Base-by-base conservation (phyloP, 805 yeast genomes). In the Grigorovia yakushimaensis region DNA sequence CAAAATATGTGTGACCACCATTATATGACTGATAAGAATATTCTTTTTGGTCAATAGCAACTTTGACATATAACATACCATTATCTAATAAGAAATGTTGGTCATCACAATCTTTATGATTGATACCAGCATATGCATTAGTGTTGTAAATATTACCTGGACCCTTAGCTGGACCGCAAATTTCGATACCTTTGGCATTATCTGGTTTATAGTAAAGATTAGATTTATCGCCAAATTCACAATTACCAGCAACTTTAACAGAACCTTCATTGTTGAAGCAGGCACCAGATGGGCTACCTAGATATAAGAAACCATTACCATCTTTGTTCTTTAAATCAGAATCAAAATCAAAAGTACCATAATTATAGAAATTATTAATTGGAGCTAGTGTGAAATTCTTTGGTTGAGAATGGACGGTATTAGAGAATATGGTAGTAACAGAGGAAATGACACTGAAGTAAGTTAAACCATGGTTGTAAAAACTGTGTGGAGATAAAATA, bases 321-420 rank as follows among this genome's bases (percentile, higher is more conserved):
- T 15, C 36, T 13, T n/a, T 17, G 17, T n/a, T 36, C 21, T 17
- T 30, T 5, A 24, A 11, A 13, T 7, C 39, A 19, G 39, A n/a
- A 30, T 42, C 44, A 30, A 15, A 42, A 30, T 42, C 44, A 13
- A 42, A 2, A 15, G 44, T 42, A 27, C 44, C 44, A 11, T 17
- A n/a, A 15, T 42, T 42, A 3, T 22, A 19, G 20, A 42, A 42
- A 6, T 24, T 19, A 4, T 23, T 10, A 5, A 23, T 17, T 20
- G 44, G 44, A 27, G 44, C 44, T 10, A 42, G n/a, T 7, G 44
- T 42, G 13, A 42, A 17, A 35, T 42, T 42, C 13, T 7, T 27
- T 27, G 33, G 33, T 27, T 27, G 33, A 27, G 33, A 27, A 5
- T 27, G 9, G 13, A 7, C 33, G 4, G 33, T 27, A 22, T 27